Evolutionary conservation across 2,329 filamentous ascomycete species (phyloP), one percentile per base, ranked within the genome.

Genomic region (Stagonosporopsis tanaceti): DNA sequence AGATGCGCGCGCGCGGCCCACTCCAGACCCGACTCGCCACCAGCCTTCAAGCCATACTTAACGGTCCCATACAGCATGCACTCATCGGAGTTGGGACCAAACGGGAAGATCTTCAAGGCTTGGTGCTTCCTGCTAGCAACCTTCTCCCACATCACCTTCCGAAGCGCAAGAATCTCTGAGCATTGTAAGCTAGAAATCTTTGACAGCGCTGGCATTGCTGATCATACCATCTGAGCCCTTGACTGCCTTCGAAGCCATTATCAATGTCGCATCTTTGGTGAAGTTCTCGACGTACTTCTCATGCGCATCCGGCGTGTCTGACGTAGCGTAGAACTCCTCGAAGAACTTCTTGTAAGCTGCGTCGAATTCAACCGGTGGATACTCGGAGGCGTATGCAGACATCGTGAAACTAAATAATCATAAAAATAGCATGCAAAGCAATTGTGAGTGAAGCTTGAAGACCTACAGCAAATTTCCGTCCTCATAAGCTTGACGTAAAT

Each of bases 1-100:
- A 89, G 78, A 50, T 83, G 77, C 4, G 82, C 85, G 59, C 82
- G 76, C 48, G 79, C 85, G 17, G 82, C 81, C 85, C 85, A 87
- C 11, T 85, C 82, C 4, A 84, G 69, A 2, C 67, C 67, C 3
- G 73, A 72, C 47, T 77, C 74, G 27, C 76, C 77, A 15, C 82
- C 84, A 65, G 81, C 81, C 65, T 83, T 84, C 51, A 86, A 65
- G 14, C 67, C 77, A 69, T 85, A 86, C 39, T 78, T 78, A 12
- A 86, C 84, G 3, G 71, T 81, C 0, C 84, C 84, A 61, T 80
- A 80, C 4, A 85, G 63, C 83, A 86, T 85, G 17, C 83, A 77
- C 61, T 85, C 81, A 28, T 81, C 71, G 1, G 77, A 70, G 37
- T 74, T 71, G 2, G 73, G 55, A 7, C 81, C 80, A 66, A 83